Evolutionary conservation across 768 basidiomycete genomes (phyloP).

Genomic region (Mycena crocata): DNA sequence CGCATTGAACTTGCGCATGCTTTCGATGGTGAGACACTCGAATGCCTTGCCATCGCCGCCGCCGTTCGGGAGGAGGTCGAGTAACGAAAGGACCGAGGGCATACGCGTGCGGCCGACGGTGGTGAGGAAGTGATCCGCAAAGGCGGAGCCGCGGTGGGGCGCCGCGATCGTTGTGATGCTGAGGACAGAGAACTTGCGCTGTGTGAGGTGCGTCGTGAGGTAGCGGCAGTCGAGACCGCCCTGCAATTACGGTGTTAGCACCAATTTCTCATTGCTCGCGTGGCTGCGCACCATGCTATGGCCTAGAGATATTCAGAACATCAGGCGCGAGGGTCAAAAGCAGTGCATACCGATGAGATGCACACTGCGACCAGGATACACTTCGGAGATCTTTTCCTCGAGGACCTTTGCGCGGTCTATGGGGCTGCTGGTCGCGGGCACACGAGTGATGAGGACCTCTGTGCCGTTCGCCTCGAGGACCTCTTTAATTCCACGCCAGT

Average conservation of each 20-base stretch:
- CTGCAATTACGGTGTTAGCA: constrained; percentile 41
- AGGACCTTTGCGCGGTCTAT: constrained; percentile 91
- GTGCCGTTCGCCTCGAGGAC: constrained; percentile 89
- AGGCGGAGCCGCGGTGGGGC: constrained; percentile 93
- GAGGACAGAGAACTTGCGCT: constrained; percentile 82
- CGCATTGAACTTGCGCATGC: constrained; percentile 92
- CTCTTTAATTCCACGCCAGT: constrained; percentile 98
- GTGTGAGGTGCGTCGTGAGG: constrained; percentile 81
- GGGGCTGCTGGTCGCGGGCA: constrained; percentile 92
- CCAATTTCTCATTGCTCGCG: constrained; percentile 2
- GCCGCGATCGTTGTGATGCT: constrained; percentile 95
- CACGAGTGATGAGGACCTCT: constrained; percentile 92
- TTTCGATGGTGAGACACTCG: constrained; percentile 83
- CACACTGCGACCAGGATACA: constrained; percentile 84
- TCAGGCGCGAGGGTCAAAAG: constrained; percentile 18
- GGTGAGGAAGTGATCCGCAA: constrained; percentile 90
- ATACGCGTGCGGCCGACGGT: constrained; percentile 75
- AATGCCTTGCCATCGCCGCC: constrained; percentile 97
- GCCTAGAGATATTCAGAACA: constrained; percentile 51
- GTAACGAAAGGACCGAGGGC: constrained; percentile 76
- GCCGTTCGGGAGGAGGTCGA: constrained; percentile 90
- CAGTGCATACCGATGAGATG: constrained; percentile 80
- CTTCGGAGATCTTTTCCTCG: constrained; percentile 81
- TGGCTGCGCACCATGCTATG: constrained; percentile 73
- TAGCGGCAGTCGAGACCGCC: constrained; percentile 96